Base-by-base conservation (phyloP, 192 early-diverging fungal species). In the Spizellomyces sp. region DNA sequence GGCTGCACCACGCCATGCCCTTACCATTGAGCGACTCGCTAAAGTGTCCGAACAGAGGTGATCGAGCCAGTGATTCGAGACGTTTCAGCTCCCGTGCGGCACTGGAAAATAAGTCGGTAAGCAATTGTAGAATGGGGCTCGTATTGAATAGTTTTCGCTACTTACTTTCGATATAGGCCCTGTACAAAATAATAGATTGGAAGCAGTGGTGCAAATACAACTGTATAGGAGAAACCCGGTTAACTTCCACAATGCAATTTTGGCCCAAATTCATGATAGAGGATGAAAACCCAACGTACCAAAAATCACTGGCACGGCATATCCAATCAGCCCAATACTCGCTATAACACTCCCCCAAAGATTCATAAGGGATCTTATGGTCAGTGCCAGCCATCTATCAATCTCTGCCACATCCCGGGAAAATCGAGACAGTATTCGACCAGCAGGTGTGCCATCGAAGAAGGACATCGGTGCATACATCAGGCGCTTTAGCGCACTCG, bases 1-100 rank as follows among this genome's bases (percentile, higher is more conserved):
- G 27, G 27, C 27, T 36, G 27, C 27, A 36, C 27, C 27, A 54
- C 17, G 17, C 14, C 50, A 54, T 54, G 12, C 50, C 50, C 50
- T 54, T 19, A 54, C 50, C 59, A 15, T 50, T 41, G 44, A 93
- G 66, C 0, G 89, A 83, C 58, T 92, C 91, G 8, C 76, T 77
- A 80, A 92, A 46, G 80, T 83, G 77, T 74, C 85, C 71, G 83
- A 84, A 74, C 5, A 98, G 75, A 0, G 94, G 91, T 1, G 91
- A 91, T 42, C 90, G 80, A 19, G 89, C 75, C 22, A 92, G 85
- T 5, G 92, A 90, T 58, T 91, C 91, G 8, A 95, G 76, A 22
- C 92, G 90, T 70, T 93, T 82, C 63, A 84, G 57, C 69, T 82
- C 83, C 10, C 77, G 68, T 50, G 67, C 63, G 50, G 67, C 73